Evolutionary conservation across 163 green algal species (phyloP), one percentile per base, ranked within the genome.

Genomic region (Botryococcus braunii): DNA sequence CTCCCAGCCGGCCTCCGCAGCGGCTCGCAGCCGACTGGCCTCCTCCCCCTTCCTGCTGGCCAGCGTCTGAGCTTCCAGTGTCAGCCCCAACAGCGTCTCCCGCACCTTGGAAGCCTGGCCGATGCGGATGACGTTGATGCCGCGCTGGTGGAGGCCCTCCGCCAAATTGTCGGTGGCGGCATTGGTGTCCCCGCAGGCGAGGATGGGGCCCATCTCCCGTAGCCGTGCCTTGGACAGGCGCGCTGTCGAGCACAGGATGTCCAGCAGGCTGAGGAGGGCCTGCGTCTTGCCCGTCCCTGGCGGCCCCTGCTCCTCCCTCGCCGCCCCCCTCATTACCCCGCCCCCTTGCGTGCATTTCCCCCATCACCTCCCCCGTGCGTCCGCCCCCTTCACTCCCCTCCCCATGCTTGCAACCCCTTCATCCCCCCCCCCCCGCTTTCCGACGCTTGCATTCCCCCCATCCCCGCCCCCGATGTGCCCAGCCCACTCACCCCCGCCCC

Each of bases 141-240:
- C 68, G 1, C 63, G 43, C 34, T 37, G 49, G 41, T 77, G 41
- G 43, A 95, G 70, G 5, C 83, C 86, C 56, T 92, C 84, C 25
- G 96, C 74, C 35, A 98, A 68, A 79, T 98, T 98, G 78, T 98
- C 92, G 0, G 87, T 88, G 1, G 91, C 93, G 4, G 93, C 91
- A 57, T 98, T 98, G 58, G 91, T 96, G 71, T 91, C 86, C 0
- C 81, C 86, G 62, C 81, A 84, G 0, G 85, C 90, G 38, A 97
- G 80, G 35, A 96, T 56, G 0, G 79, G 81, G 1, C 79, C 82
- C 70, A 90, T 75, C 48, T 40, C 21, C 40, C 52, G 56, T 67
- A 46, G n/a, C 1, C 40, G 34, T 5, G 21, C 52, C 23, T 21
- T 6, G n/a, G 46, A 57, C 4, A 66, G 27, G 36, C 39, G 47